Base-by-base conservation (phyloP, 2,329 filamentous ascomycete species). In the Tolypocladium pustulatum region DNA sequence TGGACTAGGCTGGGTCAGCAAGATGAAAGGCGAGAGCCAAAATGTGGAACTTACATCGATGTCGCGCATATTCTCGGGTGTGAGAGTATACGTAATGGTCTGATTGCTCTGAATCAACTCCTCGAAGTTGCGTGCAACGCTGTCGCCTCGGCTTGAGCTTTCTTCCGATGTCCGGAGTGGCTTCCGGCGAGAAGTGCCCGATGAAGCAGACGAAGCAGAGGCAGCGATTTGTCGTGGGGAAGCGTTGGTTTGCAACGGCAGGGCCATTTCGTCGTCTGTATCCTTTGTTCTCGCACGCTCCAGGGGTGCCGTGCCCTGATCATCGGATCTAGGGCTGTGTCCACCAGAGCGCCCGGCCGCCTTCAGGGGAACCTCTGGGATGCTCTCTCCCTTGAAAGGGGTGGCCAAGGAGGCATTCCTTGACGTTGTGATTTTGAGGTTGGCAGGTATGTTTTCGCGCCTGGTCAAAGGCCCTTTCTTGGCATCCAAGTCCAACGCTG, bases 21-120 rank as follows among this genome's bases (percentile, higher is more conserved):
- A 34, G 52, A 15, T 20, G 15, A n/a, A 37, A 22, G 13, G 12
- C 37, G n/a, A 25, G 13, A n/a, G 10, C 15, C 1, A 25, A 36
- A 30, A 9, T 4, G 5, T 9, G 34, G 8, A 36, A 77, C 82
- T 75, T 75, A 89, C 87, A 71, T 90, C 85, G 65, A 89, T 85
- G 63, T 89, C 82, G 61, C 88, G 86, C 82, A 93, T 90, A 64
- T 81, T 89, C 67, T 89, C 85, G 0, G 90, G 89, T 0, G 90
- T 94, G 34, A 93, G 77, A 1, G 90, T 93, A 69, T 88, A 93
- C 65, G 90, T 89, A 51, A 93, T 86, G 1, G 90, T 93, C 68
- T 91, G 84, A 65, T 91, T 87, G 70, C 89, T 91, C 59, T 89
- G 84, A 62, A 94, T 92, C 56, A 93, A 78, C 65, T 91, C 82